These are phyloP conservation scores for Clonostachys rhizophaga DNA, from an alignment of 2,329 filamentous ascomycete species.

Conservation along the genomic window DNA sequence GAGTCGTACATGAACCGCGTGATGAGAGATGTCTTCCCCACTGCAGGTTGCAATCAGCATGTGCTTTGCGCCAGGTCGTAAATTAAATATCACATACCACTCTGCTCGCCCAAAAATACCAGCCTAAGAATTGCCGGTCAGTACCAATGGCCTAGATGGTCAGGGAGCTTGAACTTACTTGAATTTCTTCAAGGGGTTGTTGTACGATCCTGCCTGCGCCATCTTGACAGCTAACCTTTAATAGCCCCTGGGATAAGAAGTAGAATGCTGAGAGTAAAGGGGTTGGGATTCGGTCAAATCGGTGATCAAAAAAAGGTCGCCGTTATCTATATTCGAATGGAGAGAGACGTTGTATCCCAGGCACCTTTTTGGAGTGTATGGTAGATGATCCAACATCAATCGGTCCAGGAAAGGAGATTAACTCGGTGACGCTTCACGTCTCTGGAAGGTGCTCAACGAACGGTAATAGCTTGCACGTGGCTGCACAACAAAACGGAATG, in stretches of 20 bases:
- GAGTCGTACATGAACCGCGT: slow-evolving; percentile 99
- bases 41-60: slow-evolving; percentile 37
- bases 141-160: slow-evolving; percentile 2
- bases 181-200: slow-evolving; percentile 99
- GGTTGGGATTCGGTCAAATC: neutral
- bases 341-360: too few species aligned
- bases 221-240: slow-evolving; percentile 45
- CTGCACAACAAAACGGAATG: too few species aligned
- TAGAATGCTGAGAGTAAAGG: neutral
- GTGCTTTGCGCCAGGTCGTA: neutral
- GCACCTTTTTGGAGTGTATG: too few species aligned
- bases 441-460: too few species aligned
- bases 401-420: too few species aligned
- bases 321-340: too few species aligned
- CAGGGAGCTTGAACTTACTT: slow-evolving; percentile 56
- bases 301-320: neutral
- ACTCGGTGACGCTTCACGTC: too few species aligned
- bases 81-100: slow-evolving; percentile 59
- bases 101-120: slow-evolving; percentile 97
- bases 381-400: too few species aligned
- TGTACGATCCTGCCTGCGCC: slow-evolving; percentile 85
- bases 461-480: too few species aligned
- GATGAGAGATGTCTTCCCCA: slow-evolving; percentile 97
- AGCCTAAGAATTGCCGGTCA: slow-evolving; percentile 48
- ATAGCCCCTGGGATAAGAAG: slow-evolving; percentile 5